Conservation (phyloP, 805 yeast genomes). For the Zygosaccharomyces bisporus region DNA sequence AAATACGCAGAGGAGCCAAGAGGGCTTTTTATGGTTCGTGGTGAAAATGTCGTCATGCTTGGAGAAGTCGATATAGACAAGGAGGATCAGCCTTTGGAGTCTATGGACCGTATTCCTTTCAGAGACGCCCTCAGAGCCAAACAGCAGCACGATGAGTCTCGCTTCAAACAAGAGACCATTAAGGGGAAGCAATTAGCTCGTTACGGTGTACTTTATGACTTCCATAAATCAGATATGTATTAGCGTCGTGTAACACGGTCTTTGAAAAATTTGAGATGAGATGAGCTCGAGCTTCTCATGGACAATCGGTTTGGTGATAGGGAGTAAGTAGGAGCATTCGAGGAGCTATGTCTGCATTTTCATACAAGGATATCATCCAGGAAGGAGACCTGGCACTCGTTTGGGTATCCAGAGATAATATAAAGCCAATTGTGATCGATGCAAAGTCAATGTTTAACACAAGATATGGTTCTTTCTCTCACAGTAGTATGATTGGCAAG, state of each 20-base stretch:
- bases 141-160: conserved; percentile 31
- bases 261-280: conserved; percentile 6
- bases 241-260: conserved; percentile 23
- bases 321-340: background rate
- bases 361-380: conserved; percentile 62
- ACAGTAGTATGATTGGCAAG: conserved; percentile 73
- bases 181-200: conserved; percentile 48
- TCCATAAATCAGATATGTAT: conserved; percentile 52
- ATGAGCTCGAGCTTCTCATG: conserved; percentile 4
- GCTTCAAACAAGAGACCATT: conserved; percentile 41
- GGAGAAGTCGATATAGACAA: conserved; percentile 90
- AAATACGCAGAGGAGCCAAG: conserved; percentile 70
- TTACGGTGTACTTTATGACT: conserved; percentile 56
- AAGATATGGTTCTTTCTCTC: conserved; percentile 87
- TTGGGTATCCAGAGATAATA: conserved; percentile 74
- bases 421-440: conserved; percentile 67
- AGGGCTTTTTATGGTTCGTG: conserved; percentile 86
- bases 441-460: conserved; percentile 68
- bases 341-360: conserved; percentile 39
- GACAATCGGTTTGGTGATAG: background rate
- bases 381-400: conserved; percentile 86
- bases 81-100: conserved; percentile 66
- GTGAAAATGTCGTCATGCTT: conserved; percentile 90
- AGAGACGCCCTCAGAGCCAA: conserved; percentile 52
- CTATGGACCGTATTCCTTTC: conserved; percentile 56